Base-by-base conservation (phyloP, 805 yeast species). In the Metschnikowia cerradonensis region DNA sequence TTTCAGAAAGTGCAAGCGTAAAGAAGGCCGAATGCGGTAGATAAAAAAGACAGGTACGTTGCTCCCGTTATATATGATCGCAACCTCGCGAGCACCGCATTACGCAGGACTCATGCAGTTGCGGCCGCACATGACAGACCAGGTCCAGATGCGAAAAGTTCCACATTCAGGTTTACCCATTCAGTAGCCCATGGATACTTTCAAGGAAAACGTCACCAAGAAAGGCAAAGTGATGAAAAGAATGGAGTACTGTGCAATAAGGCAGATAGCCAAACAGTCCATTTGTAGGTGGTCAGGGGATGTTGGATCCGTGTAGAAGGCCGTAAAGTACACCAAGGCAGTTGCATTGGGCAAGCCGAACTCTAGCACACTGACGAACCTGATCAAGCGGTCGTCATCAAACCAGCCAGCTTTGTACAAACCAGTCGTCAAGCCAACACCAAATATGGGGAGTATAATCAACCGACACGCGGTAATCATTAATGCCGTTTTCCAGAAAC, bases 341-440 rank as follows among this genome's bases (percentile, higher is more conserved):
- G 97, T 92, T 0, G 97, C 95, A 47, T 88, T 84, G 0, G 98
- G 98, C 52, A 89, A 78, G 0, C 92, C 85, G 65, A 83, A 87
- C 11, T 84, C 82, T 31, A 91, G 73, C 32, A 86, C 84, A 61
- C 86, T 76, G 4, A 91, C 84, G 60, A 92, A 86, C 40, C 85
- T 77, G 10, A 89, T 77, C 54, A 90, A 77, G 6, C 68, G 64
- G 57, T 86, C 84, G 7, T 73, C 82, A 13, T 68, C 73, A 49
- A 85, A 76, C 86, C 94, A 83, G 1, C 87, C 85, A 26, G 82
- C 78, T 13, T 68, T 65, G 34, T 79, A 62, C 20, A 91, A 62
- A 42, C 83, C 83, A n/a, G 88, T 77, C 8, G 77, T 71, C 55
- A 79, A 60, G 1, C 80, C 77, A 2, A 78, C 77, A 0, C 96